Conservation (phyloP, 352 stramenopile species). For the Aphanomyces astaci region DNA sequence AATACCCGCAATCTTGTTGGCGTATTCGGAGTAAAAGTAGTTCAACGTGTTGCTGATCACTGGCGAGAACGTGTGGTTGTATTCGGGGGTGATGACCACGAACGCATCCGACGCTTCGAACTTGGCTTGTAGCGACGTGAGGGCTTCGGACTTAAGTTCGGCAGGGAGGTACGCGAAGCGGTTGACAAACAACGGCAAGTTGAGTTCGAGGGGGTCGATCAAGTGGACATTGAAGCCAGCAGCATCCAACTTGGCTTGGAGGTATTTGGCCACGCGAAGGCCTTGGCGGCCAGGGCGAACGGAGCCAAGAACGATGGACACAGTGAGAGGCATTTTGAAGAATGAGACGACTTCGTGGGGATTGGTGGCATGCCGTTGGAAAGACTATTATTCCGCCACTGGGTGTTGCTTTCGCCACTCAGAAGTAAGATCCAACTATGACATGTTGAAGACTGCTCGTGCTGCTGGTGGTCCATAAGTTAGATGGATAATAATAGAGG, state of each 20-base stretch:
- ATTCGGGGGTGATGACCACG: slow-evolving; percentile 54
- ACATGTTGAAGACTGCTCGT: slow-evolving; percentile 2
- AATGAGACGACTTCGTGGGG: background rate
- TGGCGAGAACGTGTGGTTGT: slow-evolving; percentile 55
- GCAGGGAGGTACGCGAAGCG: slow-evolving; percentile 1
- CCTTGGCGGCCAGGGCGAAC: background rate
- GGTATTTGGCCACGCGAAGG: slow-evolving; percentile 11
- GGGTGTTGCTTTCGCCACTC: too few species aligned
- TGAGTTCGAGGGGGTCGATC: background rate
- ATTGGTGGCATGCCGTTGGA: too few species aligned
- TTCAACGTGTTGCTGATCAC: slow-evolving; percentile 50
- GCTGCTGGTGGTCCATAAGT: slow-evolving; percentile 6
- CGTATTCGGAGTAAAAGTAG: slow-evolving; percentile 55
- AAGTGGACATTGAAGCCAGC: slow-evolving; percentile 3
- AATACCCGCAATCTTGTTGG: slow-evolving; percentile 47
- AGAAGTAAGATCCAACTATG: too few species aligned
- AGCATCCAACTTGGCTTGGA: background rate
- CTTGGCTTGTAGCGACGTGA: slow-evolving; percentile 19
- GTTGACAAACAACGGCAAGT: background rate
- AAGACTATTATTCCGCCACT: too few species aligned
- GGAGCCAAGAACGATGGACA: slow-evolving; percentile 8
- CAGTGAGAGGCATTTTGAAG: background rate
- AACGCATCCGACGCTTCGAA: slow-evolving; percentile 42
- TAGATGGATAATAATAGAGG: too few species aligned
- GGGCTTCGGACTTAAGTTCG: background rate